Evolutionary conservation across 2,329 filamentous ascomycete species (phyloP).

Genomic region (Bipolaris oryzae): DNA sequence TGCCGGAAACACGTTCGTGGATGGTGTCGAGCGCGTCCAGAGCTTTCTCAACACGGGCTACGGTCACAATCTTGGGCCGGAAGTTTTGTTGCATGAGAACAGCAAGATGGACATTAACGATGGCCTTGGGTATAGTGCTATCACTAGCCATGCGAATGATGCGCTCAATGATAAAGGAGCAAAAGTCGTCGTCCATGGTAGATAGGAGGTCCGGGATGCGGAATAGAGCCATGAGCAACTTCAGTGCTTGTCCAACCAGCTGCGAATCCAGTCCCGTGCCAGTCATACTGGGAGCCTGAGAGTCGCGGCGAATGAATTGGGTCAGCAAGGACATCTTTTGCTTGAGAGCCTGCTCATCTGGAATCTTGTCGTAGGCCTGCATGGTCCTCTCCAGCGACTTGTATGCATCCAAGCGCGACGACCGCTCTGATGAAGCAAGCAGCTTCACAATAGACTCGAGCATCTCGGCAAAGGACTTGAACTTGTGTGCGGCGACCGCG

Average conservation of each 20-base stretch:
- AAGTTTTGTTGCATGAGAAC: constrained; percentile 83
- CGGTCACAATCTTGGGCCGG: constrained; percentile 72
- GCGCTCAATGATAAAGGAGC: constrained; percentile 78
- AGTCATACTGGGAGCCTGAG: constrained; percentile 65
- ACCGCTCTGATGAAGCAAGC: constrained; percentile 74
- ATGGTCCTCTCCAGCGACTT: constrained; percentile 76
- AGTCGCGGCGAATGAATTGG: constrained; percentile 83
- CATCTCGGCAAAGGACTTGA: constrained; percentile 74
- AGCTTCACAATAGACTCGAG: constrained; percentile 83
- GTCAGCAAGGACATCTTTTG: constrained; percentile 81
- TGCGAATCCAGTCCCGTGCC: constrained; percentile 66
- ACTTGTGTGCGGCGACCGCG: constrained; percentile 53
- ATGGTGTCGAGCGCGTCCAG: constrained; percentile 74
- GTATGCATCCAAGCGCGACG: constrained; percentile 83
- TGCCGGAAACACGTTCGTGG: constrained; percentile 75
- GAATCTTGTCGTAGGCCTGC: constrained; percentile 81
- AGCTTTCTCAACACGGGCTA: constrained; percentile 71
- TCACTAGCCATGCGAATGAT: constrained; percentile 77
- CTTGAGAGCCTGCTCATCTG: constrained; percentile 50
- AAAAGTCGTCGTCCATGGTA: constrained; percentile 77
- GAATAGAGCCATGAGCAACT: constrained; percentile 76
- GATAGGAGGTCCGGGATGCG: constrained; percentile 74
- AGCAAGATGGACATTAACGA: constrained; percentile 80
- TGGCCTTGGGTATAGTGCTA: constrained; percentile 71
- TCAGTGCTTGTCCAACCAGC: constrained; percentile 77